Evolutionary conservation across 306 rosid species (phyloP), one percentile per base, ranked within the genome.

Genomic region (Begonia peltatifolia): DNA sequence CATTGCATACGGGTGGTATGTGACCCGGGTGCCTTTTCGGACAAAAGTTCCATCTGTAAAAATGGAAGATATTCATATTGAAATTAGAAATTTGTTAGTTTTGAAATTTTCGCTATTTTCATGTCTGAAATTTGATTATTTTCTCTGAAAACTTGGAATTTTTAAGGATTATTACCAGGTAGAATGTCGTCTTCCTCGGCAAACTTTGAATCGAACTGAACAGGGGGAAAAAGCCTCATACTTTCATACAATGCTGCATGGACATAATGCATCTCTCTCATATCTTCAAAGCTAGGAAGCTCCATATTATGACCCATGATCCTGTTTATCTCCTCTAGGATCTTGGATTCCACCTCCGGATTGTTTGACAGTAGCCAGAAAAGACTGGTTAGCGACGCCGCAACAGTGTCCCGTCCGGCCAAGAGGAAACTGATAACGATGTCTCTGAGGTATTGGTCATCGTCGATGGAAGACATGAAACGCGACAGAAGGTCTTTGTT

Each of bases 1-100:
- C 99, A 90, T 90, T 0, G 95, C 99, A 14, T 83, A 90, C 0
- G 92, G 94, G 56, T 90, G 95, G 54, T 83, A 90, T 0, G 95
- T 90, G 1, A 90, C 88, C 22, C 99, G 47, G 1, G 84, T 80
- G 0, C 99, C 99, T 14, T 69, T 72, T 13, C 17, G 44, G 1
- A 90, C 71, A n/a, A 83, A 69, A 0, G 92, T 86, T 6, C 95
- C 95, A 11, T 90, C 99, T 0, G 23, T 20, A 20, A 2, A 2
- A 20, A 2, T 20, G 23, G 23, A 20, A 20, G 23, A 20, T 20
- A 20, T 20, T 20, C 23, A 20, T 2, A 20, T 20, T 20, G 23
- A 20, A 20, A 20, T 20, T 3, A 20, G 0, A 20, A 20, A 2
- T 20, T 20, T 20, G 23, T 20, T 20, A 3, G 4, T 20, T 20